Conservation (phyloP, 2,329 filamentous ascomycete species). For the Metarhizium guizhouense region DNA sequence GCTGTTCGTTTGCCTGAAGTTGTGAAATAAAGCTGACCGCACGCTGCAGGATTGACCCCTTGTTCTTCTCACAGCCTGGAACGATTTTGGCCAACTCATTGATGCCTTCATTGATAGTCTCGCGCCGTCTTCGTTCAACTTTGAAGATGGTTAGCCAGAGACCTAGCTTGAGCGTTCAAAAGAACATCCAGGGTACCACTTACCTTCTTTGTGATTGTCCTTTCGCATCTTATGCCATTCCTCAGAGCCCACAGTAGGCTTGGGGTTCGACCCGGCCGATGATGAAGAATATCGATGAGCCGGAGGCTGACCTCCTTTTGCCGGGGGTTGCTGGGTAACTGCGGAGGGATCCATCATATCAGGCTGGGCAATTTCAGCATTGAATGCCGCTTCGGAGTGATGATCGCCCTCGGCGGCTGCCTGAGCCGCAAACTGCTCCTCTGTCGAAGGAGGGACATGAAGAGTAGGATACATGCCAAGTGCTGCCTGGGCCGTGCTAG, state of each 20-base stretch:
- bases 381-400: conserved; percentile 24
- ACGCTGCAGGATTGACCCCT: conserved; percentile 88
- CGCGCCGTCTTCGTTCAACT: conserved; percentile 94
- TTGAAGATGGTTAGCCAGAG: not conserved
- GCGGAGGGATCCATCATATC: conserved; percentile 17
- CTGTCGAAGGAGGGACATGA: conserved; percentile 47
- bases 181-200: conserved; percentile 15
- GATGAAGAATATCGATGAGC: conserved; percentile 25
- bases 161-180: not conserved
- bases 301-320: conserved; percentile 30
- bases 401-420: conserved; percentile 23
- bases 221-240: conserved; percentile 98
- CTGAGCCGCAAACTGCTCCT: conserved; percentile 52
- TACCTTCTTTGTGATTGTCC: conserved; percentile 98
- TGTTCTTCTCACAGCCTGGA: conserved; percentile 97
- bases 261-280: conserved; percentile 41
- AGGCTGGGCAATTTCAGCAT: conserved; percentile 22
- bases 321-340: conserved; percentile 17
- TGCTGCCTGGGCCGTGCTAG: conserved; percentile 51
- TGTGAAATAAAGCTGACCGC: conserved; percentile 92
- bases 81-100: conserved; percentile 98
- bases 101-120: conserved; percentile 98
- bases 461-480: conserved; percentile 52
- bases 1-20: conserved; percentile 85
- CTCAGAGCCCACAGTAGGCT: conserved; percentile 87